phyloP scores from a whole-genome alignment of 169 alveolate genomes.

The Plasmodium inui region DNA sequence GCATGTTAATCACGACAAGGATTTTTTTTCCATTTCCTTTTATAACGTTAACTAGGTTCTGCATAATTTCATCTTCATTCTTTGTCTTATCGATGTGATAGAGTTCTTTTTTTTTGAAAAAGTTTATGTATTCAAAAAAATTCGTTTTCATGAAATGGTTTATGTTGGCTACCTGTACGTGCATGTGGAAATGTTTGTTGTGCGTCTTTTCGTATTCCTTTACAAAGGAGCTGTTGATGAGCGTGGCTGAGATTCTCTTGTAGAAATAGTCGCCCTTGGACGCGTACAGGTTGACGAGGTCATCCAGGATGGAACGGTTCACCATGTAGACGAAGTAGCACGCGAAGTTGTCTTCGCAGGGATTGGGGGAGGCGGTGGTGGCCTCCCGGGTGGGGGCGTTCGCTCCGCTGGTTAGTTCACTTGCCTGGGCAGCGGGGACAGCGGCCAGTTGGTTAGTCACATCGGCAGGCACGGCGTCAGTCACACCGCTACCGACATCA shows the following conservation, averaged over 20 bases:
- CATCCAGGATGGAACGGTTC: slow-evolving; percentile 37
- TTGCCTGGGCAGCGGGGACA: not conserved
- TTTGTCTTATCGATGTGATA: slow-evolving; percentile 48
- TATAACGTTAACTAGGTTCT: slow-evolving; percentile 41
- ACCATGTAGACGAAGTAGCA: slow-evolving; percentile 65
- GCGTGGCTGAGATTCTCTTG: slow-evolving; percentile 20
- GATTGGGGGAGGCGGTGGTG: not conserved
- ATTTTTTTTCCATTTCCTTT: slow-evolving; percentile 55
- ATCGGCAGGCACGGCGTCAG: no score
- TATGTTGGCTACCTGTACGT: slow-evolving; percentile 52
- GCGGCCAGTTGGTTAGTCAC: no score
- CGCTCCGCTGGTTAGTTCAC: not conserved
- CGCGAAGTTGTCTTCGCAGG: slow-evolving; percentile 6
- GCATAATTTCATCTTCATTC: slow-evolving; percentile 72
- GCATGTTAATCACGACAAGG: slow-evolving; percentile 36
- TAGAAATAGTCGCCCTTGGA: slow-evolving; percentile 69
- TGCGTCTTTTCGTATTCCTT: slow-evolving; percentile 50
- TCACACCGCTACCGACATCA: not conserved
- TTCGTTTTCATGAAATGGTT: slow-evolving; percentile 60
- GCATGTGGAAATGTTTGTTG: slow-evolving; percentile 66
- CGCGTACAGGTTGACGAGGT: slow-evolving; percentile 34
- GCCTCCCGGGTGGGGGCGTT: not conserved
- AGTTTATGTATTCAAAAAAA: slow-evolving; percentile 51
- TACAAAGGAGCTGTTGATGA: slow-evolving; percentile 19
- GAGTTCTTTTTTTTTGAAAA: slow-evolving; percentile 71